These are phyloP conservation scores for Ganoderma sp. DNA, from an alignment of 1,284 basidiomycete species.

Conservation along the genomic window DNA sequence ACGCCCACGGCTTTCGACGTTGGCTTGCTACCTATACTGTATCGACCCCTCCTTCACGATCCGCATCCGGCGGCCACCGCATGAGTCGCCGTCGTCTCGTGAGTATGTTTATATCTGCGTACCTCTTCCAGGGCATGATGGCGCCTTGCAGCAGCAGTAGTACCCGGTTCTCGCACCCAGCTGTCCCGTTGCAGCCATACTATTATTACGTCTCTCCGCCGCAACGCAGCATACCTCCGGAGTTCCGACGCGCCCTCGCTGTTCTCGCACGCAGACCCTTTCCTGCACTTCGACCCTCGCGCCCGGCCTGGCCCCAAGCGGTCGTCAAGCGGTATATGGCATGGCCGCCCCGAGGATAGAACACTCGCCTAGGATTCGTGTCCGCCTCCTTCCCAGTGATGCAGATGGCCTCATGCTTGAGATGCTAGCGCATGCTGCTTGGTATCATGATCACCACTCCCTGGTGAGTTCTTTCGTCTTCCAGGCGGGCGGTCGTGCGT, in stretches of 20 bases:
- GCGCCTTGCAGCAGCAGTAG: neutral
- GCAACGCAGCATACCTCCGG: neutral
- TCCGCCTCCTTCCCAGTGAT: neutral
- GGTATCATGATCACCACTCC: neutral
- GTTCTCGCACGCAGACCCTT: neutral
- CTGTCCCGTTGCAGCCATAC: neutral
- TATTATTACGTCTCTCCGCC: neutral
- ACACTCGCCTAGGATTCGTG: neutral
- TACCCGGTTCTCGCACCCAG: neutral
- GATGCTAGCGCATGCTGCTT: neutral
- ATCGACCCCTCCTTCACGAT: neutral
- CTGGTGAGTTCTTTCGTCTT: neutral
- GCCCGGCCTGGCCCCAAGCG: neutral
- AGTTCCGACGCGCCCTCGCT: neutral
- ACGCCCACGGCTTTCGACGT: neutral
- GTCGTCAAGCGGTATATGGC: neutral
- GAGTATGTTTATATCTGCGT: neutral
- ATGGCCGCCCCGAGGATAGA: neutral
- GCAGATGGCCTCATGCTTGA: neutral
- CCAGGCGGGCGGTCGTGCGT: neutral
- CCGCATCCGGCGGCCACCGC: neutral
- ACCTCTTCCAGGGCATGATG: neutral
- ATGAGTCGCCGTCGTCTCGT: neutral
- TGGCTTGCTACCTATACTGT: neutral
- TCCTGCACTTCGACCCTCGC: neutral